Percentiles rank a stretch among this genome's conserved stretches.
Evolutionary conservation across 2,329 filamentous ascomycete species (phyloP).

Genomic region (Calonectria montana): DNA sequence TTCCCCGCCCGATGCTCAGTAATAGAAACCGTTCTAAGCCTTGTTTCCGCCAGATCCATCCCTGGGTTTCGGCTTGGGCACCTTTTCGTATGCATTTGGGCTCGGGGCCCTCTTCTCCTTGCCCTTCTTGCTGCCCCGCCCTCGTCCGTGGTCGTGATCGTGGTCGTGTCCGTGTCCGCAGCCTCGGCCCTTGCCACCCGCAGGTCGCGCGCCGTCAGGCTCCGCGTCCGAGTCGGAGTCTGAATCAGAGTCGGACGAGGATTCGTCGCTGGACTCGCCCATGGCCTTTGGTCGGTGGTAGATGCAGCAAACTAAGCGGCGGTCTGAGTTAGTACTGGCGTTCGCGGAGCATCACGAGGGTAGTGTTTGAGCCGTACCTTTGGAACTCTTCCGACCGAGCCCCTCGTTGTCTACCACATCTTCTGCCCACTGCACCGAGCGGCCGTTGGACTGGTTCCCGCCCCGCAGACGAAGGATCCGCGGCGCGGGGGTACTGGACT

Average conservation of each 20-base stretch:
- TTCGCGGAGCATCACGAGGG: neutral
- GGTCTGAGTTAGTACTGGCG: neutral
- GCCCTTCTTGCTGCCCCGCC: constrained; percentile 45
- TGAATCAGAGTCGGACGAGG: constrained; percentile 69
- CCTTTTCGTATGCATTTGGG: constrained; percentile 85
- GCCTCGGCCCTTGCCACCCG: constrained; percentile 53
- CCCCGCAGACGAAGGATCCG: constrained; percentile 65
- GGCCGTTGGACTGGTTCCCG: constrained; percentile 56
- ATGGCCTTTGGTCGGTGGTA: constrained; percentile 88
- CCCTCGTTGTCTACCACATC: constrained; percentile 96
- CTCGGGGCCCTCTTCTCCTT: constrained; percentile 66
- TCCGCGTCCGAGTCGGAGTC: constrained; percentile 59
- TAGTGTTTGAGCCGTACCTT: constrained; percentile 69
- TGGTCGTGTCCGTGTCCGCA: constrained; percentile 54
- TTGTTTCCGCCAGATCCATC: constrained; percentile 38
- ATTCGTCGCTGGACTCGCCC: constrained; percentile 83
- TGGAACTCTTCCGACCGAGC: constrained; percentile 91
- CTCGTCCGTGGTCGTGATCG: constrained; percentile 38
- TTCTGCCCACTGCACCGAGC: constrained; percentile 90
- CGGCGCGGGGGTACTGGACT: constrained; percentile 45
- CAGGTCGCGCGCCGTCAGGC: constrained; percentile 40
- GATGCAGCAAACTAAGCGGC: constrained; percentile 89
- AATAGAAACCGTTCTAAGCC: constrained; percentile 26
- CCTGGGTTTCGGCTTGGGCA: constrained; percentile 62
- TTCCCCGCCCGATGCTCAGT: neutral